Conservation (phyloP, 345 rosid species). For the Draba incana region DNA sequence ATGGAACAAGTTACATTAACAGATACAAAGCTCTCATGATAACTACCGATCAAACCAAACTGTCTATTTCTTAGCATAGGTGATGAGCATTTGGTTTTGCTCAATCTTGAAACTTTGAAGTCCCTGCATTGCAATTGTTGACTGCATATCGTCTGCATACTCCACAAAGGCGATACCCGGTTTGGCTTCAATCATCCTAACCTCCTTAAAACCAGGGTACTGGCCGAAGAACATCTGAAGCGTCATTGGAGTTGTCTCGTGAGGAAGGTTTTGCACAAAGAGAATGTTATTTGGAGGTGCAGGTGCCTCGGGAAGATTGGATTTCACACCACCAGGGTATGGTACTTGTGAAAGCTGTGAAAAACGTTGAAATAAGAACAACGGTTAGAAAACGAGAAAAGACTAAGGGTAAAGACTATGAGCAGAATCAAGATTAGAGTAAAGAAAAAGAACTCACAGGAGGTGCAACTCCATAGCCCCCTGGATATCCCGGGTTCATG, state of each 20-base stretch:
- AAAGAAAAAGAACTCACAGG: constrained; percentile 56
- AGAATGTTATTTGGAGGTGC: constrained; percentile 94
- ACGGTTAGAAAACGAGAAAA: background rate
- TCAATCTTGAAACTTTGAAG: constrained; percentile 82
- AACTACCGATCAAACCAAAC: background rate
- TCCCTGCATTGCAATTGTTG: constrained; percentile 82
- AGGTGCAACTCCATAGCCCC: constrained; percentile 80
- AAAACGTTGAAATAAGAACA: constrained; percentile 11
- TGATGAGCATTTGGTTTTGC: constrained; percentile 77
- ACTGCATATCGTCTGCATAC: constrained; percentile 83
- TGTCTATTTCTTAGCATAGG: constrained; percentile 90
- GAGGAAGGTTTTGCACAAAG: constrained; percentile 91
- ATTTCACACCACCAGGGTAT: constrained; percentile 64
- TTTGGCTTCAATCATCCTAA: constrained; percentile 93
- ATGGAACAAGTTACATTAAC: constrained; percentile 16
- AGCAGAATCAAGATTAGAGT: constrained; percentile 6
- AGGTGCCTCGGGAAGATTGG: constrained; percentile 76
- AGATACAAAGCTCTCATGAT: constrained; percentile 15
- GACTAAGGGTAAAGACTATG: background rate
- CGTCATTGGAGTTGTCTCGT: constrained; percentile 78
- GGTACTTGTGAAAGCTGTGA: constrained; percentile 87
- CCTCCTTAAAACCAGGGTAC: constrained; percentile 88
- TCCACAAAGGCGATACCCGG: constrained; percentile 98
- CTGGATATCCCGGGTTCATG: constrained; percentile 64
- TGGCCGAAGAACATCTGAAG: constrained; percentile 79